A percentile compares a stretch with the other conserved stretches of the same genome.
Conservation (phyloP, 805 yeast species). For the Candida loeiensis region DNA sequence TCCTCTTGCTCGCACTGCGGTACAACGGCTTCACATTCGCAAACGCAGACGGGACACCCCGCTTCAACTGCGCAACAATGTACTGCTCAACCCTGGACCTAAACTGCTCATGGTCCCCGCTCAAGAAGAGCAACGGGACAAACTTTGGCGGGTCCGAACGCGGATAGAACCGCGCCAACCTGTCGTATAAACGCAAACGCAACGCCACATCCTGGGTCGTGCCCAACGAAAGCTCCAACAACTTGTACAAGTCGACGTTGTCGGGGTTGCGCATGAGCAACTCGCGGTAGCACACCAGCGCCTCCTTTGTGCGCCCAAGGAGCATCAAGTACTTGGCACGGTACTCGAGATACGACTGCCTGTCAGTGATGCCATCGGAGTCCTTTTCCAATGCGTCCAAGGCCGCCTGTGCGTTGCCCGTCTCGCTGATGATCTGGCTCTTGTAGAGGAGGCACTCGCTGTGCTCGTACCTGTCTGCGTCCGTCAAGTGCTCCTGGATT, state of each 20-base stretch:
- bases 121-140: constrained; percentile 72
- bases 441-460: constrained; percentile 78
- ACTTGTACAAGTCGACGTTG: constrained; percentile 57
- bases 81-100: constrained; percentile 48
- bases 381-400: constrained; percentile 54
- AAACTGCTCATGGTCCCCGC: constrained; percentile 49
- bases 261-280: constrained; percentile 86
- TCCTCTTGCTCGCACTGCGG: constrained; percentile 35
- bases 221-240: constrained; percentile 64
- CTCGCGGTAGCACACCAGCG: constrained; percentile 63
- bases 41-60: constrained; percentile 90
- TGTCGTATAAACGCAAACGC: constrained; percentile 60
- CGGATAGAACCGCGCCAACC: constrained; percentile 70
- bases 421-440: constrained; percentile 57
- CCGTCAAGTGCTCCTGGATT: constrained; percentile 63
- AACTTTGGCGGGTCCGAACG: constrained; percentile 75
- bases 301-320: constrained; percentile 56
- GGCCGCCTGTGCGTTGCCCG: constrained; percentile 64
- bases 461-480: constrained; percentile 68
- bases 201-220: constrained; percentile 43
- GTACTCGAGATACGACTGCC: constrained; percentile 58
- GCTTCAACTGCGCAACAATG: constrained; percentile 55
- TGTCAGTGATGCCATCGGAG: constrained; percentile 51
- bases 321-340: constrained; percentile 61
- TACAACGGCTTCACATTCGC: constrained; percentile 81